Conservation (phyloP, 352 stramenopile genomes). For the Phytophthora ramorum region DNA sequence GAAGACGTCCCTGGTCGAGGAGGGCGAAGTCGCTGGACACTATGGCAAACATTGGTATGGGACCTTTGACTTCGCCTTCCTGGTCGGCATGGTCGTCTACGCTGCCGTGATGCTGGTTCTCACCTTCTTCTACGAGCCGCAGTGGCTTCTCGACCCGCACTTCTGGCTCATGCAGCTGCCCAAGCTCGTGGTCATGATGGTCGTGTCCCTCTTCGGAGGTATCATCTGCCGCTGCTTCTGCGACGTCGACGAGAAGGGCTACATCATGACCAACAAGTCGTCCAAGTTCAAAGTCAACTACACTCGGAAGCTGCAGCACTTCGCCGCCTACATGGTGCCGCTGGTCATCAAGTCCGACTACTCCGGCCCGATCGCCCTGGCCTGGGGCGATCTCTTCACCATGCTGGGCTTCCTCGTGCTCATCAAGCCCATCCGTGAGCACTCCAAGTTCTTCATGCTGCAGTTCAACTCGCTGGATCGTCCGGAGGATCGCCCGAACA, state of each 20-base stretch:
- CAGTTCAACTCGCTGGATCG: slow-evolving; percentile 91
- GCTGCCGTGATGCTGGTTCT: slow-evolving; percentile 56
- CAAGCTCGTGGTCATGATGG: slow-evolving; percentile 79
- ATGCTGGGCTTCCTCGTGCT: slow-evolving; percentile 84
- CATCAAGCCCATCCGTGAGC: slow-evolving; percentile 85
- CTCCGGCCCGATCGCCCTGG: slow-evolving; percentile 63
- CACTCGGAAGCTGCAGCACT: slow-evolving; percentile 86
- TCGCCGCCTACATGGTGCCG: slow-evolving; percentile 85
- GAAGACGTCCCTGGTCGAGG: slow-evolving; percentile 69
- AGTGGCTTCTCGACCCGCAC: slow-evolving; percentile 48
- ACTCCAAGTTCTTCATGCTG: slow-evolving; percentile 88
- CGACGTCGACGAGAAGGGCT: slow-evolving; percentile 79
- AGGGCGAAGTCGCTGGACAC: slow-evolving; percentile 68
- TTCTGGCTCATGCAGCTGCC: slow-evolving; percentile 79
- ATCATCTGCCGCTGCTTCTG: slow-evolving; percentile 83
- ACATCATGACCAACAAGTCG: slow-evolving; percentile 88
- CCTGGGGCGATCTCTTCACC: slow-evolving; percentile 86
- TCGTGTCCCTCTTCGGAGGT: slow-evolving; percentile 70
- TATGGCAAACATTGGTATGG: slow-evolving; percentile 63
- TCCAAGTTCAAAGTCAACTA: slow-evolving; percentile 91
- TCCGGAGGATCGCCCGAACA: slow-evolving; percentile 84
- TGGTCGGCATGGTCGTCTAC: slow-evolving; percentile 65
- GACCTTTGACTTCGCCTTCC: slow-evolving; percentile 72
- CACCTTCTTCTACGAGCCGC: slow-evolving; percentile 63
- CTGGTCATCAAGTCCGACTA: slow-evolving; percentile 78